Percentiles rank a stretch among this genome's conserved stretches.
These are phyloP conservation scores for Xylariomycetidae sp. DNA, from an alignment of 2,329 filamentous ascomycete genomes.

Conservation along the genomic window DNA sequence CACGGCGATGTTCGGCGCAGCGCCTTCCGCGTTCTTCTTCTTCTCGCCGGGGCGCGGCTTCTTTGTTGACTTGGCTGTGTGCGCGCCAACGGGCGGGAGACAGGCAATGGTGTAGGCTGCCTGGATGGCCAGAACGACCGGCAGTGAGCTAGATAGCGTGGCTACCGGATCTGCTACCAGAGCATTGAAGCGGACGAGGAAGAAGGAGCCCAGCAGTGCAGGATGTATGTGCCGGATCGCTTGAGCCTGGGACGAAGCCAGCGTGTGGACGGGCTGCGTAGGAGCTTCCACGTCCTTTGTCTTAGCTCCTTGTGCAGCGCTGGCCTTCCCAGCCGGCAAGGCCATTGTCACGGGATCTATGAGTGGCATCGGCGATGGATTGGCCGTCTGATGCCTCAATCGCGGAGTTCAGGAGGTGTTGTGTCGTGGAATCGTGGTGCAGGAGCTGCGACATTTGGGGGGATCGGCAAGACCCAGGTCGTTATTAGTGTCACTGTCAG, in stretches of 20 bases:
- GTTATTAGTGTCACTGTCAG: too few species aligned
- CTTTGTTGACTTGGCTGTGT: constrained; percentile 33
- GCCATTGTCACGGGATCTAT: constrained; percentile 35
- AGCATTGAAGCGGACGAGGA: constrained; percentile 55
- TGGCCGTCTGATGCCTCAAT: background rate
- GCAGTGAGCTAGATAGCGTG: constrained; percentile 55
- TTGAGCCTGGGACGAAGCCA: constrained; percentile 32
- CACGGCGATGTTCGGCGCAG: constrained; percentile 38
- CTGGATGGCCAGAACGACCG: constrained; percentile 60
- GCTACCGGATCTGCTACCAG: constrained; percentile 66
- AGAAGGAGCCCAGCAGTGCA: constrained; percentile 57
- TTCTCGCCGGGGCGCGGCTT: constrained; percentile 49
- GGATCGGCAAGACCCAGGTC: too few species aligned
- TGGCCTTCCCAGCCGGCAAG: constrained; percentile 25
- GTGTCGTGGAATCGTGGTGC: too few species aligned
- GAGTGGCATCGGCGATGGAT: constrained; percentile 17
- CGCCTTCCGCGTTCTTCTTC: constrained; percentile 42
- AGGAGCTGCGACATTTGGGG: too few species aligned
- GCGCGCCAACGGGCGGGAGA: constrained; percentile 53
- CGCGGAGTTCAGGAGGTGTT: too few species aligned
- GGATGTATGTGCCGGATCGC: constrained; percentile 63
- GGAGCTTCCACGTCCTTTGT: constrained; percentile 19
- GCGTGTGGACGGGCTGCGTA: constrained; percentile 32
- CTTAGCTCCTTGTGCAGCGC: constrained; percentile 23
- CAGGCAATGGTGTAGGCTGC: constrained; percentile 55